Base-by-base conservation (phyloP, 768 basidiomycete species). In the Rhizopogon vinicolor region DNA sequence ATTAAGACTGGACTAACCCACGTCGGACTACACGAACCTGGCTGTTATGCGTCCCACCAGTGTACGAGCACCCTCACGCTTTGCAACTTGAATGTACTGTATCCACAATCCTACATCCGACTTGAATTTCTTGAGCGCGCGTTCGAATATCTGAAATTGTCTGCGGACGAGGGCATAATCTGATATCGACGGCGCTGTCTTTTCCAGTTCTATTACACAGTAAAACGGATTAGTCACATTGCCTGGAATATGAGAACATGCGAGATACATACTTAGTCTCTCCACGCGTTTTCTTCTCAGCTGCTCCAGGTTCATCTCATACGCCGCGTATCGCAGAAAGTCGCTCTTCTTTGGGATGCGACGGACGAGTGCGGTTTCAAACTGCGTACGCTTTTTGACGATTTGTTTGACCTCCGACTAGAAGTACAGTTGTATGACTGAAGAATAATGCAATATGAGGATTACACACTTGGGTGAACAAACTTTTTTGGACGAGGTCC, bases 121-220 rank as follows among this genome's bases (percentile, higher is more conserved):
- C 63, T 91, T 92, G 81, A 98, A 97, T 64, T 87, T 89, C 66
- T 82, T 86, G 19, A 94, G 76, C 1, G 91, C 94, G 18, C 94
- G 84, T 68, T 96, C 92, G 61, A 96, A 93, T 55, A 96, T 92
- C 58, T 91, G 87, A 67, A 92, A 87, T 64, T 93, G 89, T 61
- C 93, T 72, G 57, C 88, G 81, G 29, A 91, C 88, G 52, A 97
- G 81, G 3, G 92, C 88, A 62, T 89, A 92, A 70, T 91, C 89
- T 7, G 91, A 93, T 53, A 92, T 75, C 13, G 88, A 87, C 3
- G 84, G 75, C 18, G 83, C 58, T 33, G 56, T 43, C 55, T 66
- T 59, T 41, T 61, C 57, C 39, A 75, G 58, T 51, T 76, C 74
- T 75, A 51, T 42, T 14, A 40, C 53, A 49, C 13, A 16, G 35